Evolutionary conservation across 129 eudicot species (phyloP), one percentile per base, ranked within the genome.

Genomic region (Flaveria trinervia): DNA sequence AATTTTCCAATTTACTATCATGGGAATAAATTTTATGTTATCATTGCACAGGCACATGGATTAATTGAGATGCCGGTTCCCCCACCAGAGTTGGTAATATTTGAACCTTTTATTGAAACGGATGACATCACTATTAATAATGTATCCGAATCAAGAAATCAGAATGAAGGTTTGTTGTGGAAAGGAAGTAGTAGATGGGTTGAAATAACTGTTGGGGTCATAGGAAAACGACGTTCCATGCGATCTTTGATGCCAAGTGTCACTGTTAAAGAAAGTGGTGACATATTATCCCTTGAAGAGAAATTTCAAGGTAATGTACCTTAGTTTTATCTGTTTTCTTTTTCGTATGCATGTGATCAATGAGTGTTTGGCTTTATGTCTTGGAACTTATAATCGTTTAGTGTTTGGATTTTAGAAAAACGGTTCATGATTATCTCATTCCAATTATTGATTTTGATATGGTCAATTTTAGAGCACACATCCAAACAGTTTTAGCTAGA

Each of bases 31-130:
- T 77, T 64, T 62, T 23, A 64, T 55, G 65, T 72, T 68, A 20
- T 77, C 6, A 11, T 36, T 65, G 14, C 59, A 68, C 65, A 92
- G 96, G 89, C 90, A 43, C 98, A 92, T 71, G 98, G 96, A 57
- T 46, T 82, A 77, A 92, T 92, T 75, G 98, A 92, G 86, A 92
- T 92, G 98, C 96, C 98, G 73, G 83, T 81, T 65, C 98, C 98
- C 81, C 92, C 94, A 65, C 98, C 98, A 9, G 96, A 90, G 77
- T 71, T 79, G 36, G 78, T 92, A 65, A 90, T 92, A 20, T 92
- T 92, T 80, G 98, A 92, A 86, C 96, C 98, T 75, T 92, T 90
- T 65, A 80, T 92, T 60, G 96, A 90, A 87, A 92, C 98, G 18
- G 96, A 90, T 75, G 98, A 90, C 68, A 92, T 92, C 65, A 71